Evolutionary conservation across 331 rosid genomes (phyloP), one percentile per base, ranked within the genome.

Genomic region (Quercus phellos): DNA sequence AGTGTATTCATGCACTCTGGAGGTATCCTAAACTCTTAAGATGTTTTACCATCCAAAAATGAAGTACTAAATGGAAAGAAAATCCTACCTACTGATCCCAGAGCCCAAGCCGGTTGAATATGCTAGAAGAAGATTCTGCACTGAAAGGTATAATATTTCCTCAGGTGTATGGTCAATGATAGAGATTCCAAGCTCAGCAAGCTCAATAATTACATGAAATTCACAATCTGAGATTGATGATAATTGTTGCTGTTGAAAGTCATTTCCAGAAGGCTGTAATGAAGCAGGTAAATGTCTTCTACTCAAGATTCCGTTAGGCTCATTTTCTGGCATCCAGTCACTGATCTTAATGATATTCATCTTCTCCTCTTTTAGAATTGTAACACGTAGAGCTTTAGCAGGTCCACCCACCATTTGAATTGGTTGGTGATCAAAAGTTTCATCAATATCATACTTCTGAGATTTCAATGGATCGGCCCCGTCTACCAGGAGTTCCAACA

Each of bases 301-400:
- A 84, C 85, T 86, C 80, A 84, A 53, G 66, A 53, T 71, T 80
- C 87, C 85, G 24, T 77, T 32, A 61, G 90, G 85, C 78, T 87
- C 99, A 85, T 71, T 85, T 79, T 91, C 97, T 56, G 98, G 99
- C 91, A 90, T 76, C 98, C 99, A 94, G 82, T 94, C 99, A 83
- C 88, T 91, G 80, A 94, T 86, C 87, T 81, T 93, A 73, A 94
- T 84, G 61, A 94, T 90, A 75, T 86, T 94, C 51, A 60, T 81
- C 86, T 83, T 94, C 78, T 94, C 99, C 72, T 92, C 99, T 86
- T 91, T 94, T 56, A 90, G 68, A 72, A 92, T 85, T 27, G 90
- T 82, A 78, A 94, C 94, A 79, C 83, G 90, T 75, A 94, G 64
- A 71, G 98, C 96, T 83, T 72, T 90, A 78, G 88, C 86, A 73